These are phyloP conservation scores for Colletotrichum endophyticum DNA, from an alignment of 2,329 filamentous ascomycete genomes.

Conservation along the genomic window DNA sequence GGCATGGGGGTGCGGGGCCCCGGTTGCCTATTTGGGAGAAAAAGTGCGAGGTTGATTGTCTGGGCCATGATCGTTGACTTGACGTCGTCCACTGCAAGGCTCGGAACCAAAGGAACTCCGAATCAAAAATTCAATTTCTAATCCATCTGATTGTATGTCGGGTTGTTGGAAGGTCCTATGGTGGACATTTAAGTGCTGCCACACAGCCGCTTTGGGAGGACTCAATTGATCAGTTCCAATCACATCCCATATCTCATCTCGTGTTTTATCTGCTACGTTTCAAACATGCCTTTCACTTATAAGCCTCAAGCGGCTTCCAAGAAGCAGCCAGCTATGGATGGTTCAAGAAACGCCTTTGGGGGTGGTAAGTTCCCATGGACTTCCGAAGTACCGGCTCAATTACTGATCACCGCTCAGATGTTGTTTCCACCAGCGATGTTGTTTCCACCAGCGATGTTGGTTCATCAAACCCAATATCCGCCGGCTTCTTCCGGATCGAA, in stretches of 20 bases:
- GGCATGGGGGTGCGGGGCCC: background rate
- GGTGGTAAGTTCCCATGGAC: background rate
- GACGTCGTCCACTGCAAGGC: background rate
- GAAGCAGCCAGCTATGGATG: background rate
- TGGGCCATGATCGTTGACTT: background rate
- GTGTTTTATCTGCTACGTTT: background rate
- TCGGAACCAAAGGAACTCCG: background rate
- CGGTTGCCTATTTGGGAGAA: background rate
- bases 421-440: background rate
- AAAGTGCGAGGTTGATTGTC: background rate
- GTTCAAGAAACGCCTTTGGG: background rate
- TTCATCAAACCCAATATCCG: background rate
- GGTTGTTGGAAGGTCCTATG: background rate
- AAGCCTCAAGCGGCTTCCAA: background rate
- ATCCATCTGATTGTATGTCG: fast-evolving
- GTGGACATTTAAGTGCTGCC: background rate
- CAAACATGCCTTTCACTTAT: background rate
- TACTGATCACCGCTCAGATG: background rate
- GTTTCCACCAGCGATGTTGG: background rate
- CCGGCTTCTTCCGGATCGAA: background rate
- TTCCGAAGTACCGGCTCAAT: background rate
- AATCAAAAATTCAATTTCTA: background rate
- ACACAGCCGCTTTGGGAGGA: background rate
- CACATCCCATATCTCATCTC: fast-evolving
- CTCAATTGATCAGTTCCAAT: background rate